Percentiles rank a stretch among this genome's conserved stretches.
phyloP scores from a whole-genome alignment of 2,329 filamentous ascomycete genomes.

The Talaromyces rugulosus region DNA sequence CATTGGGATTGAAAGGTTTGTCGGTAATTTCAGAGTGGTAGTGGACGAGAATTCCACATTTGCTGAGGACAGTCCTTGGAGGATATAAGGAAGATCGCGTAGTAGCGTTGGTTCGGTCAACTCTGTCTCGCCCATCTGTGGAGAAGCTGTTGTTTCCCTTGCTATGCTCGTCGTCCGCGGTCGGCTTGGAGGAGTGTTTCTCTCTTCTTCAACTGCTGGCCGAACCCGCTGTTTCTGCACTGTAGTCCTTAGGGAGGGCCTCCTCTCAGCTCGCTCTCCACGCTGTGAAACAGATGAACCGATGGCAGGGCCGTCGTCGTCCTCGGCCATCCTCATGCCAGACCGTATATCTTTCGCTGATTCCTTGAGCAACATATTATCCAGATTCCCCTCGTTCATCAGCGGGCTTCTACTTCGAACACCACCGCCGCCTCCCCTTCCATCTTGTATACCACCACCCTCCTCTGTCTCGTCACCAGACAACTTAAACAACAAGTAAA shows the following conservation, averaged over 20 bases:
- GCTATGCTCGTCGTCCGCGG: slow-evolving; percentile 16
- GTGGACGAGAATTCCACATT: slow-evolving; percentile 71
- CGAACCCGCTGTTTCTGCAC: slow-evolving; percentile 19
- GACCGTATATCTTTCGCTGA: slow-evolving; percentile 16
- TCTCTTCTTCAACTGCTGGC: slow-evolving; percentile 17
- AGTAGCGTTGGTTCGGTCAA: slow-evolving; percentile 65
- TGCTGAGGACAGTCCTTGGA: slow-evolving; percentile 86
- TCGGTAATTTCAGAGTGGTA: slow-evolving; percentile 68
- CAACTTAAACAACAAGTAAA: slow-evolving; percentile 83
- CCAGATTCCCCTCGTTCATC: slow-evolving; percentile 35
- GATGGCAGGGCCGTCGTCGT: slow-evolving; percentile 34
- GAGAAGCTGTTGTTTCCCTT: slow-evolving; percentile 17
- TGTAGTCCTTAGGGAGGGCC: slow-evolving; percentile 21
- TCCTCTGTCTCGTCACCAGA: slow-evolving; percentile 48
- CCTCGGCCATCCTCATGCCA: slow-evolving; percentile 20
- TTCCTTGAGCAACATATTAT: slow-evolving; percentile 32
- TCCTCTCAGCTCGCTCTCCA: slow-evolving; percentile 23
- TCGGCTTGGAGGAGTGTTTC: slow-evolving; percentile 11
- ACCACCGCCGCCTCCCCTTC: slow-evolving; percentile 19
- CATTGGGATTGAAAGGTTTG: slow-evolving; percentile 75
- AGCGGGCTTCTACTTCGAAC: slow-evolving; percentile 34
- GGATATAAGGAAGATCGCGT: slow-evolving; percentile 82
- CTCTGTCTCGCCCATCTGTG: slow-evolving; percentile 44
- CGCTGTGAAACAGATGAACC: slow-evolving; percentile 39
- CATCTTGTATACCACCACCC: slow-evolving; percentile 19